Base-by-base conservation (phyloP, 306 rosid species). In the Canavalia ensiformis region DNA sequence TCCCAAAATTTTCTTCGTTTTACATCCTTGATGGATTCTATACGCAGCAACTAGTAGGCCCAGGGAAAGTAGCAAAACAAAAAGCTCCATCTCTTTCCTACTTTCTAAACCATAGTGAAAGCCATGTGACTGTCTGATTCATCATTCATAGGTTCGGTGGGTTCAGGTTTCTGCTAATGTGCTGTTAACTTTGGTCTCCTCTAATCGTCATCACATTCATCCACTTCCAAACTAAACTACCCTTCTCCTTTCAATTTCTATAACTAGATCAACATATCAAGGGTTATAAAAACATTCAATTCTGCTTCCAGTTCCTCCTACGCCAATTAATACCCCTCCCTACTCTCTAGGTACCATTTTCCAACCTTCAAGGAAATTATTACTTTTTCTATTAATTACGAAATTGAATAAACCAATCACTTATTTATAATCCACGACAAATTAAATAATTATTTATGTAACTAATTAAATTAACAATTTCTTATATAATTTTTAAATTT, bases 51-150 rank as follows among this genome's bases (percentile, higher is more conserved):
- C 13, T 66, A 8, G 66, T 78, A 72, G 82, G 82, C 75, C 82
- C 62, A 45, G 5, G 37, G 37, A 57, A 68, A 37, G 80, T 72
- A 60, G 71, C 76, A 55, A 82, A 77, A 66, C 86, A 64, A 83
- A 87, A 83, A 83, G 89, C 8, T 58, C 59, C 31, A 71, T 63
- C 76, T 68, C 85, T 84, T 83, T 87, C 75, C 57, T 46, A 46
- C 81, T 63, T 72, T 83, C 73, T 12, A 45, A 55, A 72, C 68
- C 79, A 64, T 54, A 35, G 25, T 37, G 30, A 55, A 68, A 68
- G 5, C 70, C 70, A 71, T 64, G 71, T 83, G 75, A 72, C 71
- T 9, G 46, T 49, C 33, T 62, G 25, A 8, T 28, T 58, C 34
- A 42, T 68, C 7, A 13, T 60, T 74, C 37, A 18, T 37, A 2